Evolutionary conservation across 768 basidiomycete genomes (phyloP), one percentile per base, ranked within the genome.

Genomic region (Termitomyces sp.): DNA sequence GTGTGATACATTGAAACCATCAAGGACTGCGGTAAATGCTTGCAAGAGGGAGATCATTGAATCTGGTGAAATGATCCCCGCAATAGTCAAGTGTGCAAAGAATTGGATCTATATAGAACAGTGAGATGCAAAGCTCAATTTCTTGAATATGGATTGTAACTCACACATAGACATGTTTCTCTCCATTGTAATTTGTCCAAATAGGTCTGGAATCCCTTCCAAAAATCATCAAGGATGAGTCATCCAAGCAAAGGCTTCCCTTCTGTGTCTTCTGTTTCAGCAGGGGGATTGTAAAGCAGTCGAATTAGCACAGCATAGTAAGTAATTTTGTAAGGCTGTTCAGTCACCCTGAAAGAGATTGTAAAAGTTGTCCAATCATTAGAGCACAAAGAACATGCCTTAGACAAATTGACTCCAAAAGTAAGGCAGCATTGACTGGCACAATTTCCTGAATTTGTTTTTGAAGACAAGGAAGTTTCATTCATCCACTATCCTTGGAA

Each of bases 401-500:
- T 69, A 87, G 76, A 45, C 89, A 85, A 69, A 93, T 81, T 10
- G 87, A 86, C 64, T 93, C 91, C 0, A 90, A 83, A 34, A 93
- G 71, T 16, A 77, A 77, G 37, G 86, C 71, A 18, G 91, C 75
- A 55, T 78, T 82, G n/a, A 81, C 71, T 10, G 85, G 82, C 1
- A 74, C 73, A 56, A 82, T 75, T 53, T 87, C 84, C 26, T 82
- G 81, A 42, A 92, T 84, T 53, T 85, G 83, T 58, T 81, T 79
- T 56, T 87, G 88, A 2, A 91, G 71, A 1, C 81, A 80, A 43
- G 84, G 81, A 16, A 92, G 70, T 67, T 93, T 99, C 97, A 67
- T 95, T 99, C 94, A 98, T 97, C 97, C 96, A 99, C 89, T 93
- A 95, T 18, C 88, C 93, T 43, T 87, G 87, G 74, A 98, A 95